Base-by-base conservation (phyloP, 2,329 filamentous ascomycete species). In the Whalleya microplaca region DNA sequence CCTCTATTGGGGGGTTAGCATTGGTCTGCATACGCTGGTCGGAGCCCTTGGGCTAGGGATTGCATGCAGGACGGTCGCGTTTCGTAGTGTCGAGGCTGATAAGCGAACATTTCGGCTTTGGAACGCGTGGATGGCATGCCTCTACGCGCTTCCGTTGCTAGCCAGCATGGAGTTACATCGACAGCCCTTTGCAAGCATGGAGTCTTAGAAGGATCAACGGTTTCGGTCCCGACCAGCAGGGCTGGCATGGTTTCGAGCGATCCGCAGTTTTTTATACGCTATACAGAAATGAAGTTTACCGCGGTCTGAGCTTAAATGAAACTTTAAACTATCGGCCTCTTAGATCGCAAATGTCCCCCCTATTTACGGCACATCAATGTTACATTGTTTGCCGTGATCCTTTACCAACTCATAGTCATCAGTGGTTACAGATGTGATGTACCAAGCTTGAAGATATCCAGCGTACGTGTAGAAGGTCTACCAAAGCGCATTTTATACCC, bases 21-120 rank as follows among this genome's bases (percentile, higher is more conserved):
- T 3, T 16, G 32, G 32, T 16, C 9, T 37, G 32, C 32, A 14
- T 3, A 16, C 10, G 5, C 32, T 37, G 32, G 32, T 37, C 32
- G 32, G 9, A 16, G 32, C 5, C 6, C 32, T 37, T 12, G 32
- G 32, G 32, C 5, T 37, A 50, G 21, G 21, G 10, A 37, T 55
- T 9, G 18, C 32, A 14, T 32, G 18, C 1, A 42, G 52, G 14
- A 55, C 46, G 16, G 10, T 50, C 12, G 44, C 14, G 3, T 46
- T n/a, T 9, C 47, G 52, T 14, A 46, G 29, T 10, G n/a, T 37
- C 42, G 32, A 46, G 21, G 46, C 42, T 2, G 52, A 55, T 16
- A 46, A 50, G 27, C 29, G 29, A n/a, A 55, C 52, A 7, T 50
- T 55, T 27, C 46, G 40, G 21, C 20, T 55, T 2, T 55, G 47